Base-by-base conservation (phyloP, 352 stramenopile species). In the Phytopythium helicoides region DNA sequence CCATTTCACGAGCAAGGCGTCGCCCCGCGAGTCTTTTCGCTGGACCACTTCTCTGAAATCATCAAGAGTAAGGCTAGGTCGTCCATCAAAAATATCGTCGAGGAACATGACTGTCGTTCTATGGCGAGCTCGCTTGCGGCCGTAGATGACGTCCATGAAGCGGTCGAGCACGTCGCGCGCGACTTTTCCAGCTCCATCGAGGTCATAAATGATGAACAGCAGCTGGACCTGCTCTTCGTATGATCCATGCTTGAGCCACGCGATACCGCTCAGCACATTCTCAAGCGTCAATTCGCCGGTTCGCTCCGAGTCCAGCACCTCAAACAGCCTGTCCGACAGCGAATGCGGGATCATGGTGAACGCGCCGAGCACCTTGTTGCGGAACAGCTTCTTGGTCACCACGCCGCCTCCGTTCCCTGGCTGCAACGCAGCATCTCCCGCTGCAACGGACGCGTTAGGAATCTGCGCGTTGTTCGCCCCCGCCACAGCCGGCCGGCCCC, bases 81-180 rank as follows among this genome's bases (percentile, higher is more conserved):
- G 54, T 4, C 58, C 60, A 11, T 71, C 66, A 37, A 93, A 93
- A 6, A 93, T 58, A 22, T 49, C 57, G 52, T 89, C 65, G 28
- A 95, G 49, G 34, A 91, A 84, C 21, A 42, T 52, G 1, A 88
- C 66, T 1, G 79, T 88, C 0, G 64, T 52, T 8, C n/a, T 21
- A 44, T 58, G 56, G 5, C 81, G 66, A 0, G 82, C 75, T 2
- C 70, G 58, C 33, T 64, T 71, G 14, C 78, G 73, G 21, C 85
- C 85, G 47, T 93, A 95, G 15, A 95, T 77, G 40, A 95, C 82
- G 54, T 92, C 81, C 76, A 92, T 89, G 59, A 95, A 95, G 11
- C 76, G 71, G 26, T 89, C 73, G 33, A 95, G 60, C 22, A 87
- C 62, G 33, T 91, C 85, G 16, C 80, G 67, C 36, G 81, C 62